Conservation (phyloP, 768 basidiomycete species). For the Auriculariales sp. region DNA sequence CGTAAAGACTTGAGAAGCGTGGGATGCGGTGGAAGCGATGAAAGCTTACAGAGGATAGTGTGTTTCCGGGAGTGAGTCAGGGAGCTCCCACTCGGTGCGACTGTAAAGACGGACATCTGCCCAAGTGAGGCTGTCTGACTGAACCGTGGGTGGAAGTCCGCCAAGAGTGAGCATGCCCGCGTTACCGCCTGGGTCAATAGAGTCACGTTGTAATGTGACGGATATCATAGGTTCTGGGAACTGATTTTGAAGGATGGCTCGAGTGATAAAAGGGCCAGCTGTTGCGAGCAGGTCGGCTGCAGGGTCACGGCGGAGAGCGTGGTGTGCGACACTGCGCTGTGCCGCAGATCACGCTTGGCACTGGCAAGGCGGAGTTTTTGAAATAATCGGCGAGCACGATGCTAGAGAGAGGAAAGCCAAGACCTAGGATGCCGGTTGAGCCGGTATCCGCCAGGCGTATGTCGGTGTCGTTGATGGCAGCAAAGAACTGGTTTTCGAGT, state of each 20-base stretch:
- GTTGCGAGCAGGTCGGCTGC: no score
- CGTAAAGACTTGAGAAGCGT: neutral
- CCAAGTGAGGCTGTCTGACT: slow-evolving; percentile 44
- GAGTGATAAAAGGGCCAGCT: neutral
- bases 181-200: slow-evolving; percentile 54
- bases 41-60: slow-evolving; percentile 3
- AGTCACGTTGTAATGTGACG: slow-evolving; percentile 53
- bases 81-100: slow-evolving; percentile 34
- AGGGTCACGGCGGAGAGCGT: no score
- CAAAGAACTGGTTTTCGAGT: slow-evolving; percentile 41
- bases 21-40: neutral
- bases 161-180: slow-evolving; percentile 53
- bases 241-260: slow-evolving; percentile 8
- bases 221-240: slow-evolving; percentile 34
- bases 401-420: slow-evolving; percentile 51
- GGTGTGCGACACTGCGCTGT: no score
- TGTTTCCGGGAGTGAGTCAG: slow-evolving; percentile 20
- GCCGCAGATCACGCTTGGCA: neutral
- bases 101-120: slow-evolving; percentile 45
- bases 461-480: slow-evolving; percentile 54
- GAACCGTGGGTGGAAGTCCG: slow-evolving; percentile 38
- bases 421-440: slow-evolving; percentile 53
- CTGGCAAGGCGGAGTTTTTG: neutral
- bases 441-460: slow-evolving; percentile 42
- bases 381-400: slow-evolving; percentile 32